Evolutionary conservation across 2,329 filamentous ascomycete species (phyloP), one percentile per base, ranked within the genome.

Genomic region (Fusarium sp.): DNA sequence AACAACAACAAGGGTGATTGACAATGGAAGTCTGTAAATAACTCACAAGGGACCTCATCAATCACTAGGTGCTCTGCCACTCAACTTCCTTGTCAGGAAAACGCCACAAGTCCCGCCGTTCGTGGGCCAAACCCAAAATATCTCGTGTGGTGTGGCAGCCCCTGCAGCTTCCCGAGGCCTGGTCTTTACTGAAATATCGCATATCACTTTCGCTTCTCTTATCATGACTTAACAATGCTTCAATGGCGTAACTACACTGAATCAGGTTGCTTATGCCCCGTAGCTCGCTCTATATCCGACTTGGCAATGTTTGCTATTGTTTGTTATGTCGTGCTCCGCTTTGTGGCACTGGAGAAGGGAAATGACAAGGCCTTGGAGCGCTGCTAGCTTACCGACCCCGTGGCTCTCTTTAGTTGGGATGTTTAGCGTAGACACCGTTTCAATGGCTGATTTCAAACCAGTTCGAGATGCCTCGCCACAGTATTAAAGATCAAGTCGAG

Each of bases 61-160:
- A 54, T 61, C 53, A 62, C 57, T 20, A 20, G 20, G 20, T 55
- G 39, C 50, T 37, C 52, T 51, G 61, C 57, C 56, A 41, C 50
- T 37, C 55, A 62, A 56, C 52, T 60, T 68, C 69, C 56, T 57
- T 48, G 54, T 56, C 61, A 57, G 49, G 54, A 47, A 47, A 59
- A 62, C 67, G 71, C 68, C 68, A 70, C 65, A 59, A 46, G 69
- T 63, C 66, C 67, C 68, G 69, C 67, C 59, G 66, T 72, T 71
- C 63, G 40, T 66, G 53, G 63, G 14, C 41, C 35, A 61, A 62
- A 70, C 49, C 63, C 68, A 65, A 67, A 47, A 30, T 41, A 49
- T 61, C 39, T 56, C 51, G 58, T 50, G 46, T 56, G 60, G 60
- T 66, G 68, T 71, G 60, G 37, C 53, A 69, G 57, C 68, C 66